Evolutionary conservation across 129 eudicot species (phyloP).

Genomic region (Flaveria sonorensis): DNA sequence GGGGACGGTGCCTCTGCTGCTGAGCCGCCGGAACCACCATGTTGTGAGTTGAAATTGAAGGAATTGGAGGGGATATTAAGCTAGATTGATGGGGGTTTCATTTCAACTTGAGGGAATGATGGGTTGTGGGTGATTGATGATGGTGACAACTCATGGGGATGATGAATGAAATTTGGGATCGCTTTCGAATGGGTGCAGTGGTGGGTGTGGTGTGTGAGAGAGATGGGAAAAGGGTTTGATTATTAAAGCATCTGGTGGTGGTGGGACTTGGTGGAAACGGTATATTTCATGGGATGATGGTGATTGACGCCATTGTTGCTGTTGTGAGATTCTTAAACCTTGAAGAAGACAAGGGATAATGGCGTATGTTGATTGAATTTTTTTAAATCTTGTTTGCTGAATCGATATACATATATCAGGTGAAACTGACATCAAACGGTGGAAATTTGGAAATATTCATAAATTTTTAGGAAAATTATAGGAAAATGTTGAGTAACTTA

Average conservation of each 20-base stretch:
- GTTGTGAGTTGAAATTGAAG: constrained; percentile 9
- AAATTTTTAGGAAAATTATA: too few species aligned
- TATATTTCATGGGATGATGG: constrained; percentile 22
- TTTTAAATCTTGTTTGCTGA: too few species aligned
- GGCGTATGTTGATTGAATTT: background rate
- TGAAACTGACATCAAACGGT: too few species aligned
- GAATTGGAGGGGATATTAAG: too few species aligned
- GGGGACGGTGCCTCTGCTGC: constrained; percentile 32
- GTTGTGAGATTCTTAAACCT: constrained; percentile 22
- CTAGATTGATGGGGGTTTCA: too few species aligned
- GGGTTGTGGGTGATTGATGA: background rate
- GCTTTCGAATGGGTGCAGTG: background rate
- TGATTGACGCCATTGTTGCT: constrained; percentile 32
- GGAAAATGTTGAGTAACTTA: too few species aligned
- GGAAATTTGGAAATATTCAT: too few species aligned
- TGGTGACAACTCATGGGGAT: background rate
- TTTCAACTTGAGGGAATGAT: too few species aligned
- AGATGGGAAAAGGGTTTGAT: background rate
- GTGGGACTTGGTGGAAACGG: constrained; percentile 34
- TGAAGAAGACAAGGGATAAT: background rate
- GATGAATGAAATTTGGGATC: background rate
- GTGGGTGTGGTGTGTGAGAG: constrained; percentile 18
- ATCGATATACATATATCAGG: too few species aligned
- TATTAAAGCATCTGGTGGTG: constrained; percentile 16
- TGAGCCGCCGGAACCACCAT: constrained; percentile 45